These are phyloP conservation scores for Septoria linicola DNA, from an alignment of 2,329 filamentous ascomycete genomes.

Conservation along the genomic window DNA sequence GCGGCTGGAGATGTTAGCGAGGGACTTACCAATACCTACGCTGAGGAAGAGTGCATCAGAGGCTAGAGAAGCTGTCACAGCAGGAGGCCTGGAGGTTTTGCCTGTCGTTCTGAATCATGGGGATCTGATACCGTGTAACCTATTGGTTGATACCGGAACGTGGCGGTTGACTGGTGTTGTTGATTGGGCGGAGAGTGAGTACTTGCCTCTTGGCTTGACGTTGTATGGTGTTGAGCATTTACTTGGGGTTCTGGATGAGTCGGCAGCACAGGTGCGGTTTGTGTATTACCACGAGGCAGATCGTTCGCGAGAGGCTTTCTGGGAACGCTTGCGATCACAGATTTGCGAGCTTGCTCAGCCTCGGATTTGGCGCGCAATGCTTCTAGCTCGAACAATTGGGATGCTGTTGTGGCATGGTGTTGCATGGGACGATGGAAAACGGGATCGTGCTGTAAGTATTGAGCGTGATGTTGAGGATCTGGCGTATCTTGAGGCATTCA, in stretches of 20 bases:
- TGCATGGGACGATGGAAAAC: slow-evolving; percentile 55
- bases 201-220: slow-evolving; percentile 58
- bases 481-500: slow-evolving; percentile 49
- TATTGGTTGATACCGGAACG: slow-evolving; percentile 51
- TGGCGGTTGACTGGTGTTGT: slow-evolving; percentile 55
- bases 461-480: slow-evolving; percentile 56
- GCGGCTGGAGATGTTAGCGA: slow-evolving; percentile 12
- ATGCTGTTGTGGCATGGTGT: slow-evolving; percentile 61
- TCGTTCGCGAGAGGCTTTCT: slow-evolving; percentile 52
- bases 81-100: slow-evolving; percentile 36
- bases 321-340: slow-evolving; percentile 43
- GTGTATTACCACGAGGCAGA: slow-evolving; percentile 49
- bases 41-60: slow-evolving; percentile 9
- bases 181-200: slow-evolving; percentile 66
- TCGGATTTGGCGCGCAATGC: slow-evolving; percentile 39
- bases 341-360: slow-evolving; percentile 40
- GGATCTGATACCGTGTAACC: slow-evolving; percentile 59
- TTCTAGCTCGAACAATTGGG: slow-evolving; percentile 53
- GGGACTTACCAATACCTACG: slow-evolving; percentile 1
- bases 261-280: slow-evolving; percentile 25
- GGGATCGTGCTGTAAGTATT: slow-evolving; percentile 58
- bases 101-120: slow-evolving; percentile 62
- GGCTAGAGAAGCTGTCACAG: slow-evolving; percentile 5
- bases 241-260: slow-evolving; percentile 47
- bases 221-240: slow-evolving; percentile 63